These are phyloP conservation scores for Quercus lobata DNA, from an alignment of 331 rosid genomes.

Conservation along the genomic window DNA sequence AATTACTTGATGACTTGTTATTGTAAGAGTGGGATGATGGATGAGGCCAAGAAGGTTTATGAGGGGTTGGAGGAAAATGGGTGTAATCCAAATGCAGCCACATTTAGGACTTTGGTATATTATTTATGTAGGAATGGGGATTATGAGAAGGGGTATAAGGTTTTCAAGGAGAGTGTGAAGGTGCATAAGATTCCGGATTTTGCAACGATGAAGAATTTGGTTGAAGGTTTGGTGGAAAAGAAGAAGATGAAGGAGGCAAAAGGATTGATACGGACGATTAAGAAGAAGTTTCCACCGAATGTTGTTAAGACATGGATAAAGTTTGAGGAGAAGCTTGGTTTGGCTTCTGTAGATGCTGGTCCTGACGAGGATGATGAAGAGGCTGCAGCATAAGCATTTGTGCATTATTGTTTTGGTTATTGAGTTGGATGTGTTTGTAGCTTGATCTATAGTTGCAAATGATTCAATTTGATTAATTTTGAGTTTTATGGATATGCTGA, in stretches of 20 bases:
- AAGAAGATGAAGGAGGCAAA: slow-evolving; percentile 48
- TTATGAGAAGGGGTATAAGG: slow-evolving; percentile 38
- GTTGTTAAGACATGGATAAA: slow-evolving; percentile 51
- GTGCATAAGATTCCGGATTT: slow-evolving; percentile 58
- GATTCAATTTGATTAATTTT: background rate
- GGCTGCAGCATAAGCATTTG: slow-evolving; percentile 22
- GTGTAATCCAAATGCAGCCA: slow-evolving; percentile 57
- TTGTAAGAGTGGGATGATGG: slow-evolving; percentile 44
- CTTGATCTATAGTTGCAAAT: background rate
- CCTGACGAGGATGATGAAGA: slow-evolving; percentile 32
- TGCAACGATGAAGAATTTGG: slow-evolving; percentile 44
- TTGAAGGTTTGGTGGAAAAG: slow-evolving; percentile 53
- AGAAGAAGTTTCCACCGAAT: slow-evolving; percentile 58
- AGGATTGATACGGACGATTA: slow-evolving; percentile 45
- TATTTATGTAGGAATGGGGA: slow-evolving; percentile 43
- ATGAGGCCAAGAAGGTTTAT: slow-evolving; percentile 53
- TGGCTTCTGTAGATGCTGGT: slow-evolving; percentile 32
- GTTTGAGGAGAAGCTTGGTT: slow-evolving; percentile 50
- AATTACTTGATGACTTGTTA: slow-evolving; percentile 61
- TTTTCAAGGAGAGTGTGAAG: slow-evolving; percentile 62
- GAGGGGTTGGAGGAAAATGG: slow-evolving; percentile 38
- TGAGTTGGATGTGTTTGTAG: background rate
- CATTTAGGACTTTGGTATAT: slow-evolving; percentile 46
- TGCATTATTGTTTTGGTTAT: background rate
- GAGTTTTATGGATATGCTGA: background rate